Conservation (phyloP, 192 early-diverging fungal genomes). For the Coemansia sp. region DNA sequence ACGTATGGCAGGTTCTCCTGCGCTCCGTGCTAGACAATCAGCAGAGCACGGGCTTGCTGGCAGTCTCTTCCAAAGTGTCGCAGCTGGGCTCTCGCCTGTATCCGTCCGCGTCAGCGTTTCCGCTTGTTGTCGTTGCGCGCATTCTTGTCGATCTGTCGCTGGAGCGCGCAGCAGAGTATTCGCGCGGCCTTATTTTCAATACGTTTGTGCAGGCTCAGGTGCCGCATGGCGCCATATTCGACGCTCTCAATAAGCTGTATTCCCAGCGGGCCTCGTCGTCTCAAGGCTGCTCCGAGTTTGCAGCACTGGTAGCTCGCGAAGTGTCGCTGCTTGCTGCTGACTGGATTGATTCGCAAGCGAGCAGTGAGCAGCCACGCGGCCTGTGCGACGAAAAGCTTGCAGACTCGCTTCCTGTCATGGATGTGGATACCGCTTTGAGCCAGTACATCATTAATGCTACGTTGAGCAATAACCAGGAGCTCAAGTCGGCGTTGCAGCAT, state of each 20-base stretch:
- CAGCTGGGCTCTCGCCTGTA: constrained; percentile 35
- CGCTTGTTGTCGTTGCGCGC: constrained; percentile 14
- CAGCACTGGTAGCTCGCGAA: constrained; percentile 28
- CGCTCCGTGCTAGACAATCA: constrained; percentile 31
- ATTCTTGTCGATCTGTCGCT: constrained; percentile 21
- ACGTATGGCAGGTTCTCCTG: constrained; percentile 34
- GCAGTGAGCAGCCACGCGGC: not conserved
- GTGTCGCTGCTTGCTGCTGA: constrained; percentile 11
- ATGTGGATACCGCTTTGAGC: constrained; percentile 50
- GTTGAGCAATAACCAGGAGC: constrained; percentile 23
- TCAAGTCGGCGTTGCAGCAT: constrained; percentile 42
- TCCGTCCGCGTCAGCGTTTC: constrained; percentile 47
- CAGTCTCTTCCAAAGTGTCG: constrained; percentile 20
- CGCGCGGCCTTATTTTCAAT: constrained; percentile 15
- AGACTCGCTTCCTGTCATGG: constrained; percentile 30
- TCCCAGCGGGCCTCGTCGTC: no score
- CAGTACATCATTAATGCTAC: constrained; percentile 50
- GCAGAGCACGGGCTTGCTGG: constrained; percentile 29
- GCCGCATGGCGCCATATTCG: constrained; percentile 37
- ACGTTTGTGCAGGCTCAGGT: constrained; percentile 26
- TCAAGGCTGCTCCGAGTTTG: not conserved
- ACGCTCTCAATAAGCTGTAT: constrained; percentile 29
- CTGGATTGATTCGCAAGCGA: constrained; percentile 26
- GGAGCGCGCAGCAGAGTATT: constrained; percentile 27
- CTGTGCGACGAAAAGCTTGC: not conserved